Evolutionary conservation across 75 land plant species (phyloP).

Genomic region (Cryptomeria japonica): DNA sequence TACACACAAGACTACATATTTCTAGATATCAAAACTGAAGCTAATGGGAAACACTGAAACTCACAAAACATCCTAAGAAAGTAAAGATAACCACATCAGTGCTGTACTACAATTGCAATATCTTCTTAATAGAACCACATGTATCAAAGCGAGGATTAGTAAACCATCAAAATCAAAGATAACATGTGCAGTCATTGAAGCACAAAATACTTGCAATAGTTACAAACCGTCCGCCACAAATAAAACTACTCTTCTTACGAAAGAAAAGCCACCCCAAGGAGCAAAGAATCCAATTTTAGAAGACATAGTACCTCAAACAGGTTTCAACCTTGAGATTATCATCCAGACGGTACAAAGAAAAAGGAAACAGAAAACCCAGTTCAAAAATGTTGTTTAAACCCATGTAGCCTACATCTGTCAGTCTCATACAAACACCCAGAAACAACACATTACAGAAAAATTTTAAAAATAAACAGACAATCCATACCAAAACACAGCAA

Average conservation of each 20-base stretch:
- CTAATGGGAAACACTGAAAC: background rate
- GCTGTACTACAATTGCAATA: too few species aligned
- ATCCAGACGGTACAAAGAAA: too few species aligned
- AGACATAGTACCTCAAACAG: background rate
- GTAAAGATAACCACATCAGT: background rate
- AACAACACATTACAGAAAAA: background rate
- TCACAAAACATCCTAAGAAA: background rate
- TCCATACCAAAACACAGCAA: background rate
- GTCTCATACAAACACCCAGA: background rate
- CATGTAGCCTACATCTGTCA: too few species aligned
- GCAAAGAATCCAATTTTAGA: background rate
- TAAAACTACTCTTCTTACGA: background rate
- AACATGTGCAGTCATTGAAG: background rate
- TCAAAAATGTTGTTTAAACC: too few species aligned
- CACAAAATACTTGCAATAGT: background rate
- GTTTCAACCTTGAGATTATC: background rate
- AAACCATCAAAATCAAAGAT: background rate
- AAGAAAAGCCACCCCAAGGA: background rate
- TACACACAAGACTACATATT: background rate
- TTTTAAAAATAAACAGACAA: background rate
- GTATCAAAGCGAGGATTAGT: too few species aligned
- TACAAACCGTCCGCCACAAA: background rate
- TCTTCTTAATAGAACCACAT: too few species aligned
- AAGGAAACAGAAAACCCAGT: too few species aligned
- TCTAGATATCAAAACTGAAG: background rate